Base-by-base conservation (phyloP, 139 green algal genomes). In the Eudorina sp. region DNA sequence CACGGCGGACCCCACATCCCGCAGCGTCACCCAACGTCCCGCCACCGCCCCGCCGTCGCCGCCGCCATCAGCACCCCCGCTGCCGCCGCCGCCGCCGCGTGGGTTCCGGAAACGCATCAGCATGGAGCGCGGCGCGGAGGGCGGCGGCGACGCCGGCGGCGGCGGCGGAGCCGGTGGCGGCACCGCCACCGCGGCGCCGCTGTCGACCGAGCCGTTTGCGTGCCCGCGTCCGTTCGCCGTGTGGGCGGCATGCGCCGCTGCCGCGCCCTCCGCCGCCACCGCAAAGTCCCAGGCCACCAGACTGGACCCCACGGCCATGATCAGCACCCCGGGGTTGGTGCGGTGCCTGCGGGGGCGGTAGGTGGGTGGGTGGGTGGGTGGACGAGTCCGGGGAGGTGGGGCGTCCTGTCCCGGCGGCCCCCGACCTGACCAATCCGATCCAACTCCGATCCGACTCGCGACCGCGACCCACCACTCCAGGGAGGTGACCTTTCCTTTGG, bases 261-360 rank as follows among this genome's bases (percentile, higher is more conserved):
- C 36, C 45, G 11, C 27, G 14, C 8, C 74, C 16, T 66, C 74
- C n/a, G 45, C 2, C n/a, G 74, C 51, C 36, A 21, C 76, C n/a
- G 45, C 8, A 9, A 75, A 51, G 62, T 87, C 81, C 81, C 81
- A 78, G 19, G 64, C 64, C n/a, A 53, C 45, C 45, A 79, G 45
- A 27, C 36, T 21, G 2, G n/a, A 34, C 4, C 81, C 81, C 18
- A 68, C 31, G 18, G 40, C 62, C 31, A 78, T 5, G 69, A 88
- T 36, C 38, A 88, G 66, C 25, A 84, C 19, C 36, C 46, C 40
- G 31, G 70, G 66, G 43, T 87, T 53, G 41, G 53, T 64, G 55
- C 55, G 29, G 41, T 83, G 48, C 84, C 81, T 90, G 90, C 11
- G n/a, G n/a, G n/a, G n/a, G n/a, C n/a, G n/a, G n/a, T n/a, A n/a